A percentile compares a stretch with the other conserved stretches of the same genome.
phyloP scores from a whole-genome alignment of 2,329 filamentous ascomycete species.

The Trichophyton simii region DNA sequence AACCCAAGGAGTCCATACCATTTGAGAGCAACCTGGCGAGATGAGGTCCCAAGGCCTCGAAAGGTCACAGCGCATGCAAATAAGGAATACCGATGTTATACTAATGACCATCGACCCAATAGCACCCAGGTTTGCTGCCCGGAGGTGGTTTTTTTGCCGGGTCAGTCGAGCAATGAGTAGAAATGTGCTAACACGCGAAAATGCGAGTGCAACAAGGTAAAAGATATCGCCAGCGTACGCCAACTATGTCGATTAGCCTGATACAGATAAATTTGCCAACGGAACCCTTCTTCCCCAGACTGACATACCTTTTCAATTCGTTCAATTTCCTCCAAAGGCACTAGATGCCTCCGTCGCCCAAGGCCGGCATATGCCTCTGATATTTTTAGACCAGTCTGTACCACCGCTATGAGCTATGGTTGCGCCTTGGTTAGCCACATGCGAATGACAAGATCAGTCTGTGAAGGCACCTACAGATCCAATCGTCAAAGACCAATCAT shows the following conservation, averaged over 20 bases:
- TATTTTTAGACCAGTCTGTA: slow-evolving; percentile 12
- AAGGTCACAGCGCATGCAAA: slow-evolving; percentile 11
- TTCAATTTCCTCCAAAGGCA: slow-evolving; percentile 2
- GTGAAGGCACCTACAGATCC: slow-evolving; percentile 7
- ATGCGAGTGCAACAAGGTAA: slow-evolving; percentile 11
- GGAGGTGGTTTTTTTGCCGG: slow-evolving; percentile 9
- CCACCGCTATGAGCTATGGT: slow-evolving; percentile 10
- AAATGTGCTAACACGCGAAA: slow-evolving; percentile 11
- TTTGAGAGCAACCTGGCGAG: slow-evolving; percentile 8
- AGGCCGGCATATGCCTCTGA: slow-evolving; percentile 11
- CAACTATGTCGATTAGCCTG: slow-evolving; percentile 3
- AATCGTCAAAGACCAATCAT: slow-evolving; percentile 12
- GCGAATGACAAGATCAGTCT: neutral
- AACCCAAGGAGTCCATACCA: slow-evolving; percentile 4
- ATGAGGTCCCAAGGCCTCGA: slow-evolving; percentile 9
- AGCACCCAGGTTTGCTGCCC: slow-evolving; percentile 8
- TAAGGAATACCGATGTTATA: slow-evolving; percentile 10
- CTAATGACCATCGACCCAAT: slow-evolving; percentile 4
- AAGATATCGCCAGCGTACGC: slow-evolving; percentile 12
- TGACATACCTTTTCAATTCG: slow-evolving; percentile 9
- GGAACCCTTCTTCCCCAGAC: neutral
- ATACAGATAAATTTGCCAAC: neutral
- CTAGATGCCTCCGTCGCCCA: slow-evolving; percentile 7
- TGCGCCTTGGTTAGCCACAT: neutral
- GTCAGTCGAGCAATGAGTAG: slow-evolving; percentile 13